phyloP scores from a whole-genome alignment of 441 rosid species.

The Daphne laureola region DNA sequence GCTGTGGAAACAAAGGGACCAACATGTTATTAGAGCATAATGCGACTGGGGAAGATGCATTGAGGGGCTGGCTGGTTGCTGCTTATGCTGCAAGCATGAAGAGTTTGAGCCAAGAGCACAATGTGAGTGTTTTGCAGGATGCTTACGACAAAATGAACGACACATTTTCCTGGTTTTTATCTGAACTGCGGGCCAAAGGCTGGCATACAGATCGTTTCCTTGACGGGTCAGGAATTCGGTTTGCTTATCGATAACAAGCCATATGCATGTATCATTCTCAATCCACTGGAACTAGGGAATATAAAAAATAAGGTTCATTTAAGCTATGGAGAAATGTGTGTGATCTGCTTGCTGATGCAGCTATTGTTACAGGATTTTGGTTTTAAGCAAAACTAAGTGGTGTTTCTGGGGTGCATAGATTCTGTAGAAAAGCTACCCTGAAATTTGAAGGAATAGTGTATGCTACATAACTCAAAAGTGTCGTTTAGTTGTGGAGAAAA shows the following conservation, averaged over 20 bases:
- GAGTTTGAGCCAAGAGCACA: slow-evolving; percentile 26
- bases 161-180: slow-evolving; percentile 41
- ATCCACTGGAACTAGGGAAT: no score
- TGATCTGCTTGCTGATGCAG: no score
- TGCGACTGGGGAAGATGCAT: slow-evolving; percentile 86
- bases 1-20: slow-evolving; percentile 43
- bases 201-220: slow-evolving; percentile 93
- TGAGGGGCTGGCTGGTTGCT: slow-evolving; percentile 95
- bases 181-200: slow-evolving; percentile 68
- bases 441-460: no score
- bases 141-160: slow-evolving; percentile 62
- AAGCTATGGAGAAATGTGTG: no score
- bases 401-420: no score
- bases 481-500: no score
- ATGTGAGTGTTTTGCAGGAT: slow-evolving; percentile 32
- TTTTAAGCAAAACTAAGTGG: no score
- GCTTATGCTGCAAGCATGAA: slow-evolving; percentile 49
- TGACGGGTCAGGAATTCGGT: slow-evolving; percentile 76
- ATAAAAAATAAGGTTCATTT: no score
- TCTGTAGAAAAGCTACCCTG: no score
- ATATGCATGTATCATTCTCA: no score
- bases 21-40: slow-evolving; percentile 75
- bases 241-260: slow-evolving; percentile 32
- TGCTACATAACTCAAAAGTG: no score
- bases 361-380: no score